phyloP scores from a whole-genome alignment of 768 basidiomycete genomes.

The Psilocybe cyanescens region DNA sequence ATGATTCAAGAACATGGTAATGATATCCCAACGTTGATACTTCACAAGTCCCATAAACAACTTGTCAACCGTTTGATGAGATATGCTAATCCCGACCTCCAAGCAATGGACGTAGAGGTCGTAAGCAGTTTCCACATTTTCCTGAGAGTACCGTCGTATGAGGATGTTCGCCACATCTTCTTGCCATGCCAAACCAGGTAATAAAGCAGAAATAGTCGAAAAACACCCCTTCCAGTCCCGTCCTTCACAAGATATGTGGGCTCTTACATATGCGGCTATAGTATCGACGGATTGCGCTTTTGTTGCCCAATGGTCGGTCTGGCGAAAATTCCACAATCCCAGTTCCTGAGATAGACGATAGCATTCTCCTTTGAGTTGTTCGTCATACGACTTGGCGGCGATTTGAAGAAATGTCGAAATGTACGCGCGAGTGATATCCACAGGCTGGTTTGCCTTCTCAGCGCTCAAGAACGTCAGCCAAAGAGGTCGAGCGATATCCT shows the following conservation, averaged over 20 bases:
- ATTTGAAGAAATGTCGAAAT: slow-evolving; percentile 49
- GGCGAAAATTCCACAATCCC: slow-evolving; percentile 28
- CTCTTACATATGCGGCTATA: slow-evolving; percentile 37
- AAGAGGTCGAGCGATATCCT: slow-evolving; percentile 34
- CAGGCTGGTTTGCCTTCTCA: slow-evolving; percentile 12
- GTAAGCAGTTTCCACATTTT: slow-evolving; percentile 12
- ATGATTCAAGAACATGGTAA: slow-evolving; percentile 37
- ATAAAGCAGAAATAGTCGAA: slow-evolving; percentile 26
- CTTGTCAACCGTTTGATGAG: slow-evolving; percentile 23
- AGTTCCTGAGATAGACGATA: slow-evolving; percentile 31
- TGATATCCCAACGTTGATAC: slow-evolving; percentile 30
- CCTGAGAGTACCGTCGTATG: slow-evolving; percentile 7
- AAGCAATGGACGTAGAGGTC: slow-evolving; percentile 32
- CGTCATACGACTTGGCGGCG: slow-evolving; percentile 41
- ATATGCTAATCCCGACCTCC: slow-evolving; percentile 24
- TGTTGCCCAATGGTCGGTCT: slow-evolving; percentile 17
- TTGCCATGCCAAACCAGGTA: slow-evolving; percentile 28
- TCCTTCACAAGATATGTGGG: slow-evolving; percentile 31
- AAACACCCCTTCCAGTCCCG: slow-evolving; percentile 33
- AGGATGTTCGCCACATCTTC: slow-evolving; percentile 30
- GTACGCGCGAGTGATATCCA: slow-evolving; percentile 39
- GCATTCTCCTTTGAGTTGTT: slow-evolving; percentile 38
- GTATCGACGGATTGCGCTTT: slow-evolving; percentile 34
- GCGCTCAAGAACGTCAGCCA: slow-evolving; percentile 44
- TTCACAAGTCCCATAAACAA: slow-evolving; percentile 37